These are phyloP conservation scores for Porphyra umbilicalis DNA, from an alignment of 31 red algal species.

Conservation along the genomic window DNA sequence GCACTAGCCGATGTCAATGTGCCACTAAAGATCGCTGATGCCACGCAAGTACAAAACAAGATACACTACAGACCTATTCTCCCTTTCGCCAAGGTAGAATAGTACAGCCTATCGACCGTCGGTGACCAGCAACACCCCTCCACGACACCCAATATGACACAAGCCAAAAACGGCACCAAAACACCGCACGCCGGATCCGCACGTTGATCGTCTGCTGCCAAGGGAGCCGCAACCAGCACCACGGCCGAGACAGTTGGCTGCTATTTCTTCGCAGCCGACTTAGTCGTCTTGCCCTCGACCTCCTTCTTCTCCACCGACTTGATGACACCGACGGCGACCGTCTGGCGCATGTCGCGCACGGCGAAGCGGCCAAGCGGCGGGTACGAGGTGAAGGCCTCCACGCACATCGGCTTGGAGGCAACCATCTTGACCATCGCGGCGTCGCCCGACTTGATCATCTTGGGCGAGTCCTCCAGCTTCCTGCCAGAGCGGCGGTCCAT, in stretches of 20 bases:
- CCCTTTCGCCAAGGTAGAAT: not conserved
- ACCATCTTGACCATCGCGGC: slow-evolving; percentile 50
- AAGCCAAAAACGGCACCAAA: not conserved
- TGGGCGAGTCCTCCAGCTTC: slow-evolving; percentile 37
- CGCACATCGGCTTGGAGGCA: slow-evolving; percentile 50
- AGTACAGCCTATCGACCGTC: not conserved
- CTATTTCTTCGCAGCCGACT: slow-evolving; percentile 29
- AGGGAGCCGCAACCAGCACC: too few species aligned
- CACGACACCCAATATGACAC: not conserved
- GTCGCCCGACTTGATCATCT: slow-evolving; percentile 43
- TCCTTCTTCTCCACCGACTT: slow-evolving; percentile 58
- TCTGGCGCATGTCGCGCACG: slow-evolving; percentile 52
- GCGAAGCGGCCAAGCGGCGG: slow-evolving; percentile 49
- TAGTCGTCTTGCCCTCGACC: slow-evolving; percentile 38
- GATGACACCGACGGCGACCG: slow-evolving; percentile 53
- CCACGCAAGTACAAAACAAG: not conserved
- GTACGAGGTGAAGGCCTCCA: slow-evolving; percentile 44
- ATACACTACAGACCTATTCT: not conserved
- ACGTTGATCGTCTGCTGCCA: not conserved
- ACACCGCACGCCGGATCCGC: not conserved
- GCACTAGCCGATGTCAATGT: too few species aligned
- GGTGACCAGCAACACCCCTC: not conserved
- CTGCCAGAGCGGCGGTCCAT: slow-evolving; percentile 66
- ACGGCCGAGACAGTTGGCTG: not conserved
- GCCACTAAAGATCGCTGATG: not conserved